Base-by-base conservation (phyloP, 202 grass and related monocot genomes). In the Digitaria exilis region DNA sequence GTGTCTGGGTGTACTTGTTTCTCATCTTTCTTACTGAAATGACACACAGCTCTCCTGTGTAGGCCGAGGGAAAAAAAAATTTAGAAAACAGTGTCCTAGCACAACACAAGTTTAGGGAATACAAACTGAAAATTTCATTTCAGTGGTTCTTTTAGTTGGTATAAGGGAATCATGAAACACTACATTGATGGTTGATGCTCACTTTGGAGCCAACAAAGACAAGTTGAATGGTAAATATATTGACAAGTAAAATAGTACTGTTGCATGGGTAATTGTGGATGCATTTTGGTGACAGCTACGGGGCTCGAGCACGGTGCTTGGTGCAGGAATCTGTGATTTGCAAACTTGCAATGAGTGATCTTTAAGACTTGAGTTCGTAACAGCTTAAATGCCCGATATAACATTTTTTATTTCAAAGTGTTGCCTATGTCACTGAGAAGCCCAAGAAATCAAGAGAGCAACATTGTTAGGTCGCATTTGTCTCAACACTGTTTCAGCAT, bases 401-500 rank as follows among this genome's bases (percentile, higher is more conserved):
- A 81, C 7, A 25, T 56, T 75, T 39, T 21, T 17, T 21, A 18
- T 26, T 59, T 46, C 29, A 15, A 81, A 39, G 73, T 69, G 22
- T n/a, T 81, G 26, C 28, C 61, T 50, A 50, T n/a, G 41, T 66
- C 41, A 29, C 0, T 81, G 61, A 51, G 69, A 48, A n/a, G 15
- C 19, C 24, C 12, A 35, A 69, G 44, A 81, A 75, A 42, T 70
- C 16, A 32, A 78, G 64, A 81, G n/a, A 59, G 41, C 41, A n/a
- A 72, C 50, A 32, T 9, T 64, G 21, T 65, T 43, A 0, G 19
- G 8, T 49, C 43, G 1, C 13, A 77, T n/a, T 77, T 82, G 29
- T 34, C 43, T 66, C 37, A 4, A 69, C 83, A 49, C n/a, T 84
- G 31, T 88, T 69, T 9, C 41, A 51, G 44, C 21, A 51, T 77